Conservation (phyloP, 2,329 filamentous ascomycete species). For the Verticillium klebahnii region DNA sequence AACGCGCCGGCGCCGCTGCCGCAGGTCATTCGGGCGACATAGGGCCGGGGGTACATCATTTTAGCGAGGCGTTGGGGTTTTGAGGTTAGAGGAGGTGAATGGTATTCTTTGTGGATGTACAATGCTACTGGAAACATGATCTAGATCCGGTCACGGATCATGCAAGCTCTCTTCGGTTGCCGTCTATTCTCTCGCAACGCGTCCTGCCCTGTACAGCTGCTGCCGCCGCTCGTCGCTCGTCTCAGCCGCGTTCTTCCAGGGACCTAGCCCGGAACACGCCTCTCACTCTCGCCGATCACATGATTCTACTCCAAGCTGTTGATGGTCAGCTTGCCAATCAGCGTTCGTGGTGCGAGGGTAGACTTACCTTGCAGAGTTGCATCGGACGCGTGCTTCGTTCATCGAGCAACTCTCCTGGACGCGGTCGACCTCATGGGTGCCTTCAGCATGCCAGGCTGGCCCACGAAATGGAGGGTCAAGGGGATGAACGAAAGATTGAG, state of each 20-base stretch:
- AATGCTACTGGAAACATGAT: background rate
- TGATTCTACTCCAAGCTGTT: no score
- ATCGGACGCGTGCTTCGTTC: background rate
- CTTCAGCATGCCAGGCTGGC: background rate
- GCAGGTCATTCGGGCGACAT: constrained; percentile 14
- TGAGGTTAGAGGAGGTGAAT: background rate
- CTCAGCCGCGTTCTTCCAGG: no score
- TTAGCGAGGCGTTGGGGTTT: background rate
- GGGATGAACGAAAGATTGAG: background rate
- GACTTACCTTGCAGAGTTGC: background rate
- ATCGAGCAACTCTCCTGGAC: background rate
- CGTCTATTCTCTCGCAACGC: no score
- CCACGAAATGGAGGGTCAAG: background rate
- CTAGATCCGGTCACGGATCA: no score
- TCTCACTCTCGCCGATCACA: no score
- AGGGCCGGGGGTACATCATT: background rate
- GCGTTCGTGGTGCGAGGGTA: no score
- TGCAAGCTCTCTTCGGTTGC: background rate
- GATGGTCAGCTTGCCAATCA: no score
- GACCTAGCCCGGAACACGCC: no score
- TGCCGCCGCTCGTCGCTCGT: no score
- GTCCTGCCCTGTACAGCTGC: no score
- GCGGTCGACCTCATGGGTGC: background rate
- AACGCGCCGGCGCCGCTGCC: constrained; percentile 28
- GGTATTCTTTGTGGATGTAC: background rate